A percentile compares a stretch with the other conserved stretches of the same genome.
Evolutionary conservation across 352 stramenopile species (phyloP).

Genomic region (Globisporangium solare): DNA sequence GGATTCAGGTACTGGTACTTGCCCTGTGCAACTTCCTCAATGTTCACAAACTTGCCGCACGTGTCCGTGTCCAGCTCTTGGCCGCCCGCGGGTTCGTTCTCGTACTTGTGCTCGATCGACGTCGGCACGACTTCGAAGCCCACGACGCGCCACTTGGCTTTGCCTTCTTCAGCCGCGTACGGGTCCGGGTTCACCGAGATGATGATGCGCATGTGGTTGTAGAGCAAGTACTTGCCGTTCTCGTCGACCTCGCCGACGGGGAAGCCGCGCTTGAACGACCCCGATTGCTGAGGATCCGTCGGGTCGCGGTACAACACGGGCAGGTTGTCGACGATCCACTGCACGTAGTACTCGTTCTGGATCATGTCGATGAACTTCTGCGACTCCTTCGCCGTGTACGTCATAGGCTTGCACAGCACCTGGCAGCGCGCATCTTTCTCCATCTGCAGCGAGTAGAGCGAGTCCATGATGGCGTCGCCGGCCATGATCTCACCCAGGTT

Average conservation of each 20-base stretch:
- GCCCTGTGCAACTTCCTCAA: conserved; percentile 70
- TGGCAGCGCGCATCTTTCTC: conserved; percentile 86
- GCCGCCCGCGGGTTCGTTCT: conserved; percentile 77
- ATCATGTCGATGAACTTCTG: conserved; percentile 90
- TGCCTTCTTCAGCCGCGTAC: conserved; percentile 52
- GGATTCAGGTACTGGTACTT: conserved; percentile 85
- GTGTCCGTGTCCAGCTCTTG: conserved; percentile 79
- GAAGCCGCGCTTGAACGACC: conserved; percentile 88
- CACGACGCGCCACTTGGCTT: conserved; percentile 87
- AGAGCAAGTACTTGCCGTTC: conserved; percentile 92
- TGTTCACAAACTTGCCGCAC: conserved; percentile 88
- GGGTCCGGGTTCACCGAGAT: conserved; percentile 89
- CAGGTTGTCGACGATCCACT: conserved; percentile 93
- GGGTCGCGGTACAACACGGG: conserved; percentile 85
- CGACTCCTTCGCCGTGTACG: conserved; percentile 74
- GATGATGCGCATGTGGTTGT: conserved; percentile 98
- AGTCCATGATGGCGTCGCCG: conserved; percentile 90
- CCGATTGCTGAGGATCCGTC: conserved; percentile 53
- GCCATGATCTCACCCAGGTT: conserved; percentile 93
- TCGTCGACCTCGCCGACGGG: conserved; percentile 91
- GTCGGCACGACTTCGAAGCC: conserved; percentile 96
- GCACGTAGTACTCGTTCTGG: conserved; percentile 93
- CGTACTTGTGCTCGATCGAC: conserved; percentile 91
- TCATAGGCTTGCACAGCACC: conserved; percentile 87
- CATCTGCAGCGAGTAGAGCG: conserved; percentile 88